These are phyloP conservation scores for Podaxis sp. DNA, from an alignment of 768 basidiomycete species.

Conservation along the genomic window DNA sequence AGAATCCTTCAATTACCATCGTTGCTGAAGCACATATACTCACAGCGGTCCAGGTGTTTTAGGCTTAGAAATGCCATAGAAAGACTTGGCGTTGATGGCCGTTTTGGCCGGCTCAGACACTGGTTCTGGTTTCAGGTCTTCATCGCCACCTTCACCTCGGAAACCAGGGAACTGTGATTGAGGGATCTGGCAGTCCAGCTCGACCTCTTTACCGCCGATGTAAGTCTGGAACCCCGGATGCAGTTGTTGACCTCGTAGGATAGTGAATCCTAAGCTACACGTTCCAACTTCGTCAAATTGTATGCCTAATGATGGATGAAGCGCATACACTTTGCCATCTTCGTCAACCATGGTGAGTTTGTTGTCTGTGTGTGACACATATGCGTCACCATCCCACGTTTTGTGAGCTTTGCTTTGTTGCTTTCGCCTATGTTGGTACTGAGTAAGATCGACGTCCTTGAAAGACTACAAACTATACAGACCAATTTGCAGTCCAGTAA, in stretches of 20 bases:
- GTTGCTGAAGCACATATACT: conserved; percentile 21
- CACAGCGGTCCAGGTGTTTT: conserved; percentile 46
- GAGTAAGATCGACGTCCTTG: neutral
- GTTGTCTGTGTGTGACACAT: conserved; percentile 49
- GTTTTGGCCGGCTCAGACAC: conserved; percentile 22
- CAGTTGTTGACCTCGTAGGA: conserved; percentile 60
- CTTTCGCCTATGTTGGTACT: conserved; percentile 56
- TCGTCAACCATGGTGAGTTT: conserved; percentile 66
- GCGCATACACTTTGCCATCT: conserved; percentile 63
- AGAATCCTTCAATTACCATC: neutral
- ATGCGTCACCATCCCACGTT: conserved; percentile 84
- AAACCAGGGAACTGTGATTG: conserved; percentile 51
- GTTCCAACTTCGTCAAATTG: neutral
- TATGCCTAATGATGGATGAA: neutral
- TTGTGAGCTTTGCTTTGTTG: conserved; percentile 75
- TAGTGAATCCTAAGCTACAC: conserved; percentile 57
- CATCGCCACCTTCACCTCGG: conserved; percentile 16
- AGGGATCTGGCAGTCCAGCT: conserved; percentile 53
- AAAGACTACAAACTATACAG: conserved; percentile 16
- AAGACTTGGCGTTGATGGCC: conserved; percentile 37
- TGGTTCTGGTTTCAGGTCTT: conserved; percentile 1
- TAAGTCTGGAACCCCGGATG: conserved; percentile 43
- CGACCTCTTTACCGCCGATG: conserved; percentile 61
- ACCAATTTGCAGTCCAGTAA: conserved; percentile 77
- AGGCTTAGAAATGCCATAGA: conserved; percentile 51